A percentile compares a stretch with the other conserved stretches of the same genome.
These are phyloP conservation scores for Umbilicus rupestris DNA, from an alignment of 164 flowering plant genomes.

Conservation along the genomic window DNA sequence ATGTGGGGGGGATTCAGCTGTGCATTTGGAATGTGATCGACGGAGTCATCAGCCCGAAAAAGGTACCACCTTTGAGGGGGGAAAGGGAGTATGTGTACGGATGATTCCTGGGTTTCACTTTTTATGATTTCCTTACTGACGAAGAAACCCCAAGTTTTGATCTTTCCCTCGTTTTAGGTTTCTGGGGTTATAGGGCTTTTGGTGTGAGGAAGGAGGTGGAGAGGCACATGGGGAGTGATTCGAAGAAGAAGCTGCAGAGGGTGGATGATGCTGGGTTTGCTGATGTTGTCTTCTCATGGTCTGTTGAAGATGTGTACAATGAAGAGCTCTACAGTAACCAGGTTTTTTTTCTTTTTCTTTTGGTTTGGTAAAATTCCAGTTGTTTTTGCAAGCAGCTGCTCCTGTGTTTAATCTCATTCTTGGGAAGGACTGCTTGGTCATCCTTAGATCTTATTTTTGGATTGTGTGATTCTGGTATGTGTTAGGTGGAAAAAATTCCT, in stretches of 20 bases:
- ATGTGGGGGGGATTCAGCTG: conserved; percentile 15
- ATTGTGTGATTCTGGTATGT: neutral
- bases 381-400: neutral
- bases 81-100: neutral
- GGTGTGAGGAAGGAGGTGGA: neutral
- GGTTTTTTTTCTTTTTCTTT: neutral
- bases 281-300: neutral
- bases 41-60: too few species aligned
- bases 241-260: neutral
- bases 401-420: neutral
- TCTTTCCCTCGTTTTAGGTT: neutral
- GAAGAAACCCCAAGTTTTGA: neutral
- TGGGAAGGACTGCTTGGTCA: too few species aligned
- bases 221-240: neutral
- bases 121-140: neutral
- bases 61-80: conserved; percentile 6
- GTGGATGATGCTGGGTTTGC: conserved; percentile 5
- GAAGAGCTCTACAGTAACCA: neutral
- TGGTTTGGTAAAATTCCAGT: neutral
- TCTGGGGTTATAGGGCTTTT: neutral
- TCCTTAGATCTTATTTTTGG: neutral
- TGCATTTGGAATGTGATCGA: conserved; percentile 15
- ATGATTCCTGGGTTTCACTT: neutral
- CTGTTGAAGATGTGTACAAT: conserved; percentile 8
- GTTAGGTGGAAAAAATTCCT: conserved; percentile 49